Percentiles rank a stretch among this genome's conserved stretches.
phyloP scores from a whole-genome alignment of 176 grass and related monocot species.

The Themeda triandra region DNA sequence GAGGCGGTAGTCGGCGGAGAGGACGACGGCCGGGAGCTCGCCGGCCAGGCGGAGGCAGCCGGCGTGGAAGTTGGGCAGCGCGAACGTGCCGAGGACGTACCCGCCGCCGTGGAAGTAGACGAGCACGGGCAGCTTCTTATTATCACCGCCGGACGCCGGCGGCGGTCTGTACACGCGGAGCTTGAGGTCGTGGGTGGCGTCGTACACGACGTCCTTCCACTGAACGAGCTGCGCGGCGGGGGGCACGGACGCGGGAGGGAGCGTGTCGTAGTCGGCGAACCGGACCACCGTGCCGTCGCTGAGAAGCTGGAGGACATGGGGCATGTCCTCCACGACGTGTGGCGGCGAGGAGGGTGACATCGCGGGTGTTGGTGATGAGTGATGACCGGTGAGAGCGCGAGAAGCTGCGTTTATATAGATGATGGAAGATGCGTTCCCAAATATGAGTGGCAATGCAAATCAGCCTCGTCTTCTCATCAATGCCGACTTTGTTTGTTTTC shows the following conservation, averaged over 20 bases:
- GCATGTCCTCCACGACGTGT: neutral
- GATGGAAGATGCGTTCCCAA: neutral
- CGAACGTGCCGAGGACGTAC: conserved; percentile 24
- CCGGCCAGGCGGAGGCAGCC: conserved; percentile 34
- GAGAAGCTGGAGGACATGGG: conserved; percentile 1
- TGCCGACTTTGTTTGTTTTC: neutral
- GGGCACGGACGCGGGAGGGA: neutral
- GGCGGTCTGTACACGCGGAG: conserved; percentile 32
- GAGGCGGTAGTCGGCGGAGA: conserved; percentile 70
- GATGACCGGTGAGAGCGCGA: neutral
- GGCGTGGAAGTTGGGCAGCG: conserved; percentile 12
- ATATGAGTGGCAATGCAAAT: neutral
- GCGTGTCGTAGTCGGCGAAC: neutral
- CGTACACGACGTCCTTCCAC: conserved; percentile 36
- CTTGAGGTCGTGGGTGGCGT: conserved; percentile 7
- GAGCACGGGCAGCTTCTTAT: conserved; percentile 25
- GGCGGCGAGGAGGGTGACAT: neutral
- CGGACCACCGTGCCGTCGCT: conserved; percentile 34
- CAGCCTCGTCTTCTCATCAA: neutral
- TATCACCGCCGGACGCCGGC: neutral
- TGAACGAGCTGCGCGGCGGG: neutral
- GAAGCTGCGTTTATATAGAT: neutral
- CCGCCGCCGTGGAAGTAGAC: conserved; percentile 46
- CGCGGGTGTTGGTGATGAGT: neutral
- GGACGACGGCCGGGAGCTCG: conserved; percentile 38